A percentile compares a stretch with the other conserved stretches of the same genome.
These are phyloP conservation scores for Penicillium pulvis DNA, from an alignment of 495 filamentous ascomycete genomes.

Conservation along the genomic window DNA sequence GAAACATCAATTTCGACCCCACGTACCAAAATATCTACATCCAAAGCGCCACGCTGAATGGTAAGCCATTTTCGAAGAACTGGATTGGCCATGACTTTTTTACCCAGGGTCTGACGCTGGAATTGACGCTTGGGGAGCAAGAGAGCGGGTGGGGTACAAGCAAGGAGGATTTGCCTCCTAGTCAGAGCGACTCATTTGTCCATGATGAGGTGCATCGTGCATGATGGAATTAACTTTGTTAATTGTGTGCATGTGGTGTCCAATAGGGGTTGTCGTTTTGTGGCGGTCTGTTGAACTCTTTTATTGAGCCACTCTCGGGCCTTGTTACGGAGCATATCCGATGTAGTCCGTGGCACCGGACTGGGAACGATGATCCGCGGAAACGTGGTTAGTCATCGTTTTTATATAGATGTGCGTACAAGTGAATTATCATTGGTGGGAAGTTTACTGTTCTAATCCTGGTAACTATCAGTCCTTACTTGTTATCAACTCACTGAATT, in stretches of 20 bases:
- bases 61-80: constrained; percentile 62
- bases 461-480: not conserved
- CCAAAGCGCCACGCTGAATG: constrained; percentile 70
- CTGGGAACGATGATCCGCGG: not conserved
- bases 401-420: not conserved
- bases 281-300: constrained; percentile 10
- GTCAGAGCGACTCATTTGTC: constrained; percentile 22
- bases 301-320: constrained; percentile 4
- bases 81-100: constrained; percentile 80
- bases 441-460: not conserved
- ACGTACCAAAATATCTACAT: constrained; percentile 62
- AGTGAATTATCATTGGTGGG: not conserved
- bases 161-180: constrained; percentile 65
- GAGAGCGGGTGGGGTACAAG: constrained; percentile 72
- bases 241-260: constrained; percentile 5
- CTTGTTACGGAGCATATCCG: constrained; percentile 15
- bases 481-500: not conserved
- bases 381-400: not conserved
- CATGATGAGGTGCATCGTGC: constrained; percentile 10
- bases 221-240: not conserved
- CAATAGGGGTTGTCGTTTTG: constrained; percentile 1
- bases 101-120: constrained; percentile 66
- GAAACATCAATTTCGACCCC: constrained; percentile 62
- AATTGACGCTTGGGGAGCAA: constrained; percentile 61
- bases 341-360: constrained; percentile 10